Base-by-base conservation (phyloP, 352 stramenopile species). In the Globisporangium paroecandrum region DNA sequence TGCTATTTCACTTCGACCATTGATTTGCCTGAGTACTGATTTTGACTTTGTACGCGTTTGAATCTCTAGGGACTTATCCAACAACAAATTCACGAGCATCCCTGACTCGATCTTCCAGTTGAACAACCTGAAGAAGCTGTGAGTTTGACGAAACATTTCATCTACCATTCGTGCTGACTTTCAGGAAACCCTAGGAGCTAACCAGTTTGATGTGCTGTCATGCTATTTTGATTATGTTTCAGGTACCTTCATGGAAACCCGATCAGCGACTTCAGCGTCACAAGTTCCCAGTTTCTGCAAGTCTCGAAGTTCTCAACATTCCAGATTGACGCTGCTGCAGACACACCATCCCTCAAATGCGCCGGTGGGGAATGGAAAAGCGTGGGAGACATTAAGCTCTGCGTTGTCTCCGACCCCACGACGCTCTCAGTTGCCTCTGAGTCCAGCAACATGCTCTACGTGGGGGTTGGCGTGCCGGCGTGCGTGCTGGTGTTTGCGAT, bases 221-320 rank as follows among this genome's bases (percentile, higher is more conserved):
- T 46, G 13, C 20, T 18, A 46, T 13, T 15, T 43, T 15, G 36
- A 43, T 15, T 43, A 43, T 46, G 12, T 5, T 46, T 46, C 18
- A 62, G 57, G n/a, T 53, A 62, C 34, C 57, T 62, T 2, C 24
- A 62, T 22, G 57, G 34, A 3, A 62, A 62, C 20, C 57, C 57
- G 3, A 51, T 62, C 18, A 15, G n/a, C 29, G 25, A 62, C 57
- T 62, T 53, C 34, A 62, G 34, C 22, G n/a, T 62, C 57, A 62
- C 57, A 8, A 25, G 10, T 9, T 47, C 29, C 20, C 57, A 62
- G 15, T 62, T 62, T 22, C 18, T n/a, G 32, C 57, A 62, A 34
- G 20, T 62, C 12, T 41, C 20, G 15, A 62, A 62, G 20, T 34
- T 62, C 5, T 15, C 15, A 3, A 53, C 20, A 1, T 62, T 62